Evolutionary conservation across 1,139 yeast species (phyloP), one percentile per base, ranked within the genome.

Genomic region (Hansenula lynferdii): DNA sequence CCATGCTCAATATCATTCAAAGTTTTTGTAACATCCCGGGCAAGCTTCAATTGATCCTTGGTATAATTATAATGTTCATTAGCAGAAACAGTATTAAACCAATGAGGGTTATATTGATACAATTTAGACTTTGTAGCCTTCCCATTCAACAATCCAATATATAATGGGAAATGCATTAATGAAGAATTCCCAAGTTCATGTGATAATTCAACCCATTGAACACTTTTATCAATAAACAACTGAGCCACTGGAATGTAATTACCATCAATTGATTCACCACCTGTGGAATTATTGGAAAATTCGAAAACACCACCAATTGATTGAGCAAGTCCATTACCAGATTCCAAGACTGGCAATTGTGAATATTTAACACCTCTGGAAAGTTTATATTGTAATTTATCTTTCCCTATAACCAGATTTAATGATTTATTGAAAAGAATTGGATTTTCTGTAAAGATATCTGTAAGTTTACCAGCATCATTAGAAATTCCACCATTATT

Each of bases 261-360:
- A 19, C 28, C 40, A 33, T 41, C 46, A 17, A 33, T 26, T 2
- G 37, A 33, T n/a, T 34, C 40, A 22, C 34, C 31, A 6, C 28
- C 35, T 14, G 15, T 14, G 15, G 5, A 14, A 11, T 8, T 11
- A 4, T 23, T 1, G 22, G 28, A 6, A 11, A 39, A 25, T 24
- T 42, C 42, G 54, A 69, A 83, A 9, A 82, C 47, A 0, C 80
- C 89, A 3, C 90, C 92, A 2, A 83, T 73, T 51, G 72, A 67
- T n/a, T n/a, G n/a, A n/a, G n/a, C n/a, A n/a, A n/a, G n/a, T n/a
- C n/a, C n/a, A n/a, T n/a, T n/a, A n/a, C n/a, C n/a, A n/a, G n/a
- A n/a, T n/a, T n/a, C n/a, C n/a, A n/a, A n/a, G n/a, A n/a, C n/a
- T n/a, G n/a, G n/a, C n/a, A n/a, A n/a, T n/a, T n/a, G n/a, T n/a